A percentile compares a stretch with the other conserved stretches of the same genome.
phyloP scores from a whole-genome alignment of 139 green algal species.

The Asterochloris sp. region DNA sequence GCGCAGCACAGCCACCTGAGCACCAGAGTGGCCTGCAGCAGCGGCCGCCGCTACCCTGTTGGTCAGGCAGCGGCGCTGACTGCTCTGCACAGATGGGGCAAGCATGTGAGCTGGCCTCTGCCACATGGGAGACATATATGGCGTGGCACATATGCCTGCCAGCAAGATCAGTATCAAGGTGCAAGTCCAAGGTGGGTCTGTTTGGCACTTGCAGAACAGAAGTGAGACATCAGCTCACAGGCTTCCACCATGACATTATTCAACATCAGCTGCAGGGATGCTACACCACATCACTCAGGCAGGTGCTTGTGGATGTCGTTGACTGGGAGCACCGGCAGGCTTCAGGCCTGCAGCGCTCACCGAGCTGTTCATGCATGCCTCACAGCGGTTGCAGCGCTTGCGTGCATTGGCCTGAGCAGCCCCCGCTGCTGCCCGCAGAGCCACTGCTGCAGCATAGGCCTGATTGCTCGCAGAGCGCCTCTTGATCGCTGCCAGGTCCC shows the following conservation, averaged over 20 bases:
- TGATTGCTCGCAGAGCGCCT: slow-evolving; percentile 1
- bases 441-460: background rate
- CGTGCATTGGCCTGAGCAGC: slow-evolving; percentile 43
- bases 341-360: slow-evolving; percentile 13
- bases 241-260: too few species aligned
- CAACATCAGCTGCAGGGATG: too few species aligned
- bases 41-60: slow-evolving; percentile 66
- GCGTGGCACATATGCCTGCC: too few species aligned
- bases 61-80: slow-evolving; percentile 59
- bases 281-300: too few species aligned
- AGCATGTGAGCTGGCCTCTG: too few species aligned
- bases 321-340: slow-evolving; percentile 1
- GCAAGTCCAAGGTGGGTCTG: too few species aligned
- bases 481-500: background rate
- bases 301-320: too few species aligned
- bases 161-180: too few species aligned
- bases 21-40: slow-evolving; percentile 50
- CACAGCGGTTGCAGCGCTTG: slow-evolving; percentile 37
- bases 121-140: too few species aligned
- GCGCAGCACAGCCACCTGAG: slow-evolving; percentile 57
- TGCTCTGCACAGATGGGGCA: slow-evolving; percentile 2
- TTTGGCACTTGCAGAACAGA: too few species aligned
- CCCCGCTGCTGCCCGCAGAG: slow-evolving; percentile 24
- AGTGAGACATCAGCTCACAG: too few species aligned
- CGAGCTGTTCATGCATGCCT: background rate